These are phyloP conservation scores for Xylaria nigripes DNA, from an alignment of 495 filamentous ascomycete genomes.

Conservation along the genomic window DNA sequence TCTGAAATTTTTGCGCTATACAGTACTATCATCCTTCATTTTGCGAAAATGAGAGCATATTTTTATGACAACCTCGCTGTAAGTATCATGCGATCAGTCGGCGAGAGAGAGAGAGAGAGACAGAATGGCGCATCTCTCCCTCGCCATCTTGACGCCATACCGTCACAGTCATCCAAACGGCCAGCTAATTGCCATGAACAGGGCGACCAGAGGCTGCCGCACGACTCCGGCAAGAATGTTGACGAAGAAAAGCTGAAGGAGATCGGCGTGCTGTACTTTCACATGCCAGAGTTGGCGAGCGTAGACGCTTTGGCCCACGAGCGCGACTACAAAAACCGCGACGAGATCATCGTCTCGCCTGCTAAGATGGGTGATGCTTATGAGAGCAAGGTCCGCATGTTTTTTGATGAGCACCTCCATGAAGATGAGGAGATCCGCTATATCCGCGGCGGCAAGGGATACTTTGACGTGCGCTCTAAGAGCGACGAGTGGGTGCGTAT, in stretches of 20 bases:
- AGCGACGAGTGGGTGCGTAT: slow-evolving; percentile 80
- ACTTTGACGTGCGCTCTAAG: slow-evolving; percentile 80
- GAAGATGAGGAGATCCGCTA: slow-evolving; percentile 99
- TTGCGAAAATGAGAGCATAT: slow-evolving; percentile 64
- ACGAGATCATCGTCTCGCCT: slow-evolving; percentile 85
- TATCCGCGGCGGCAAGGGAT: slow-evolving; percentile 80
- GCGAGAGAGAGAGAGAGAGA: not conserved
- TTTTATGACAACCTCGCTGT: slow-evolving; percentile 73
- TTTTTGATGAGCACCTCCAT: slow-evolving; percentile 93
- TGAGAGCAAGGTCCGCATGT: slow-evolving; percentile 84
- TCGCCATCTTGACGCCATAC: not conserved
- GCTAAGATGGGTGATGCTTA: slow-evolving; percentile 75
- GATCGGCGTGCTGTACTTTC: slow-evolving; percentile 73
- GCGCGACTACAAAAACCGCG: slow-evolving; percentile 89
- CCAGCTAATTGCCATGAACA: slow-evolving; percentile 23
- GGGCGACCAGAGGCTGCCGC: slow-evolving; percentile 88
- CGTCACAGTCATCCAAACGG: not conserved
- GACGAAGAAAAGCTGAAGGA: slow-evolving; percentile 51
- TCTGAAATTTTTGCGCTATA: too few species aligned
- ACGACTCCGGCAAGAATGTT: slow-evolving; percentile 70
- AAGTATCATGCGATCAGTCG: slow-evolving; percentile 26
- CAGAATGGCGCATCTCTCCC: not conserved
- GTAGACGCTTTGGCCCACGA: slow-evolving; percentile 66
- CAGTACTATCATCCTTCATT: not conserved
- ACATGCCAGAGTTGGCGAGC: slow-evolving; percentile 50